A percentile compares a stretch with the other conserved stretches of the same genome.
phyloP scores from a whole-genome alignment of 805 yeast genomes.

The Pichia exigua region DNA sequence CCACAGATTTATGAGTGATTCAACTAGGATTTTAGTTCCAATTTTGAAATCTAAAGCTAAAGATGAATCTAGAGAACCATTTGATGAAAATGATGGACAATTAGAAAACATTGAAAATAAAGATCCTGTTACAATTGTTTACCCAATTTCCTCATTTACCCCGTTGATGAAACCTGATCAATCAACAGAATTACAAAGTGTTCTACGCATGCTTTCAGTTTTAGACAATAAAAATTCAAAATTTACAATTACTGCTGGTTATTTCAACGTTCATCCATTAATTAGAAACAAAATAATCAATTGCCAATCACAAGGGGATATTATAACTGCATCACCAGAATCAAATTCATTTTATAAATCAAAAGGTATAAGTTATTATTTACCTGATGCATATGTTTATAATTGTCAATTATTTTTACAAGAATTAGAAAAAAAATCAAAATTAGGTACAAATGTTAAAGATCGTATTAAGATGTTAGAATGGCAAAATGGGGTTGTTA shows the following conservation, averaged over 20 bases:
- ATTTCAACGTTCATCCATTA: slow-evolving; percentile 82
- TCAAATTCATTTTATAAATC: slow-evolving; percentile 92
- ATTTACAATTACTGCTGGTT: slow-evolving; percentile 95
- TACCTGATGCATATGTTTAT: slow-evolving; percentile 83
- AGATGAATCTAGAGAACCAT: slow-evolving; percentile 14
- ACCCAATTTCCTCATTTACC: slow-evolving; percentile 86
- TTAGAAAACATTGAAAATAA: slow-evolving; percentile 1
- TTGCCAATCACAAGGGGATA: slow-evolving; percentile 53
- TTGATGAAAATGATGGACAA: slow-evolving; percentile 3
- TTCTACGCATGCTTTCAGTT: slow-evolving; percentile 52
- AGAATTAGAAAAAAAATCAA: slow-evolving; percentile 31
- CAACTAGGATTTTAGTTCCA: slow-evolving; percentile 51
- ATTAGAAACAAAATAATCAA: slow-evolving; percentile 51
- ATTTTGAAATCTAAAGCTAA: slow-evolving; percentile 39
- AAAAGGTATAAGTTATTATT: slow-evolving; percentile 66
- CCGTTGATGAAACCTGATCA: slow-evolving; percentile 62
- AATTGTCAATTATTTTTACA: slow-evolving; percentile 63
- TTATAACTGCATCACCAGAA: slow-evolving; percentile 86
- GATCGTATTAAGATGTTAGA: slow-evolving; percentile 54
- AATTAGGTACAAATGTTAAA: not conserved
- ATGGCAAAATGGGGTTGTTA: slow-evolving; percentile 84
- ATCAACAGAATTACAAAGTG: slow-evolving; percentile 77
- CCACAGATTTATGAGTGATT: slow-evolving; percentile 43
- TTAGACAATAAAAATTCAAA: slow-evolving; percentile 45
- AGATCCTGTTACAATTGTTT: slow-evolving; percentile 53